Evolutionary conservation across 768 basidiomycete species (phyloP), one percentile per base, ranked within the genome.

Genomic region (Lentinula guzmanii): DNA sequence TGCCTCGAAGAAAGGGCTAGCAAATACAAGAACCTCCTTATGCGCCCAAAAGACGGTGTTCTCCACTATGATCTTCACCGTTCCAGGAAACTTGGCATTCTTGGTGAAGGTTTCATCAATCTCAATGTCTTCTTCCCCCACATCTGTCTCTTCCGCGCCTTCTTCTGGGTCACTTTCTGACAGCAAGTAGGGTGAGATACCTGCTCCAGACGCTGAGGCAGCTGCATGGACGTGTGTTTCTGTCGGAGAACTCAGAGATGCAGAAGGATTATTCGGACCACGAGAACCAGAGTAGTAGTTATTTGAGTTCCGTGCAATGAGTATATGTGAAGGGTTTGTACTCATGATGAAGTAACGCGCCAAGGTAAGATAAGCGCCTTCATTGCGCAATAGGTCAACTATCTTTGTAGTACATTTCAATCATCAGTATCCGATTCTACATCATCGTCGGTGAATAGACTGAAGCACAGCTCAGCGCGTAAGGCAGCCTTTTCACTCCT

Each of bases 1-100:
- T 16, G 91, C 92, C 72, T 95, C 89, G 71, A 96, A 96, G 79
- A 96, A 96, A 0, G 94, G 92, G n/a, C 93, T 95, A 4, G 93
- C 90, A 70, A 94, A 96, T 74, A 87, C 90, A 5, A 96, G 76
- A 33, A 96, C 85, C 70, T 95, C 93, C 71, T 92, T 94, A 75
- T 96, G 94, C 0, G 90, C 89, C 93, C 94, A 96, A 75, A 96
- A 96, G 4, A 90, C 93, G 52, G 91, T 92, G 63, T 80, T 84
- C 71, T 93, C 90, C 28, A 96, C 94, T 18, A 94, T 79, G 58
- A 96, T 93, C 72, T 95, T 96, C 60, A 96, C 92, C 0, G 86
- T 91, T 3, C 94, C 94, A 0, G 92, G 92, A 66, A 92, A 86
- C 35, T 78, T 72, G 41, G 80, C 79, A 63, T 82, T 76, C 67